Conservation (phyloP, 148 eudicot genomes). For the Camellia granthamiana region DNA sequence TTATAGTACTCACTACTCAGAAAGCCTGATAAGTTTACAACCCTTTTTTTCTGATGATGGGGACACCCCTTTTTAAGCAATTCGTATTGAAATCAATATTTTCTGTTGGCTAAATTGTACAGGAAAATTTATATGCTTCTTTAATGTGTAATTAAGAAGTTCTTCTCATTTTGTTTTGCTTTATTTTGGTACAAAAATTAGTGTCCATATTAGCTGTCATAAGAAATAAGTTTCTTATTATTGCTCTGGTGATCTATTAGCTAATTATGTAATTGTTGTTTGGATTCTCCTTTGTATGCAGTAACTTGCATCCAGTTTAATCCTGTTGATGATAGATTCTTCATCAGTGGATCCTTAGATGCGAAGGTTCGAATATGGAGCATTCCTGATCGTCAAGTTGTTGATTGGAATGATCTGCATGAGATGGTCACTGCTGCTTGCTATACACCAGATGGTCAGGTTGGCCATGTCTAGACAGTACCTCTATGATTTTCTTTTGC, state of each 20-base stretch:
- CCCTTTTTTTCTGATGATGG: neutral
- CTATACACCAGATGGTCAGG: slow-evolving; percentile 98
- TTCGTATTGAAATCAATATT: neutral
- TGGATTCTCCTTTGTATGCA: slow-evolving; percentile 33
- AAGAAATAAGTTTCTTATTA: neutral
- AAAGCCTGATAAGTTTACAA: slow-evolving; percentile 12
- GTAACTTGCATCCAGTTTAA: slow-evolving; percentile 98
- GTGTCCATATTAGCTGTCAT: neutral
- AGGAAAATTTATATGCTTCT: neutral
- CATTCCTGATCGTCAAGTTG: slow-evolving; percentile 88
- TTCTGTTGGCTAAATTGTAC: neutral
- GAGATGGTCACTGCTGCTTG: slow-evolving; percentile 99
- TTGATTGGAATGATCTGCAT: slow-evolving; percentile 93
- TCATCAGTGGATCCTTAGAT: slow-evolving; percentile 95
- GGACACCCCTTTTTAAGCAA: neutral
- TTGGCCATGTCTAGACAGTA: slow-evolving; percentile 17
- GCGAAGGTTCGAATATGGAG: slow-evolving; percentile 97
- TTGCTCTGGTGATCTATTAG: slow-evolving; percentile 10
- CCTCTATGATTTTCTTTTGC: slow-evolving; percentile 3
- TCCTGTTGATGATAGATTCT: slow-evolving; percentile 84
- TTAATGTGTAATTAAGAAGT: neutral
- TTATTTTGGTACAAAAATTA: neutral
- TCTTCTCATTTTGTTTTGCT: neutral
- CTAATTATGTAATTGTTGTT: slow-evolving; percentile 9
- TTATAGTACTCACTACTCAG: neutral